Evolutionary conservation across 805 yeast genomes (phyloP).

Genomic region (Yamadazyma nakazawae): DNA sequence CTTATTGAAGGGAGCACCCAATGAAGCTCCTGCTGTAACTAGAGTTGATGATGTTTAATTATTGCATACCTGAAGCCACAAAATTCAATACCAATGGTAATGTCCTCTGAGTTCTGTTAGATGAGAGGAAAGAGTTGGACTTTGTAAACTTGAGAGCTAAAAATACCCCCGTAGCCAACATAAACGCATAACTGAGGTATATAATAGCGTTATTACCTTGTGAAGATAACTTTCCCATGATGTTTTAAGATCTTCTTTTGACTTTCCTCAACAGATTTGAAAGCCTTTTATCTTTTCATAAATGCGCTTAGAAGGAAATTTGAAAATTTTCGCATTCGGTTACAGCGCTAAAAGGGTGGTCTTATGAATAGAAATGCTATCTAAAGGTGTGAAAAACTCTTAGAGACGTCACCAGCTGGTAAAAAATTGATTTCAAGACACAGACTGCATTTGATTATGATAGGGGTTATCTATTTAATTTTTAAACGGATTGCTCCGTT

Average conservation of each 20-base stretch:
- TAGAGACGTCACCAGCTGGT: too few relatives aligned
- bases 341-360: background rate
- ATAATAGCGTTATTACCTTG: constrained; percentile 44
- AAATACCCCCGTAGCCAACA: constrained; percentile 37
- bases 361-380: background rate
- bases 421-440: too few relatives aligned
- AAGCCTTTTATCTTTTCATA: background rate
- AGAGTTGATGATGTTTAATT: background rate
- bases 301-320: constrained; percentile 8
- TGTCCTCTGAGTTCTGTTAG: constrained; percentile 78
- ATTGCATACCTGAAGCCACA: constrained; percentile 78
- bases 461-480: too few relatives aligned
- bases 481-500: too few relatives aligned
- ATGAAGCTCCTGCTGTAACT: background rate
- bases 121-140: constrained; percentile 60
- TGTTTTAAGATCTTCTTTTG: background rate
- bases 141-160: constrained; percentile 56
- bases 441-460: too few relatives aligned
- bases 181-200: constrained; percentile 37
- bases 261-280: background rate
- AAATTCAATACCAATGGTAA: constrained; percentile 83
- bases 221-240: constrained; percentile 28
- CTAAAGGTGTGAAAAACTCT: too few relatives aligned
- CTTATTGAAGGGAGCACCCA: constrained; percentile 4
- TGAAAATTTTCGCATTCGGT: constrained; percentile 2